Evolutionary conservation across 2,329 filamentous ascomycete genomes (phyloP).

Genomic region (Calonectria crousiana): DNA sequence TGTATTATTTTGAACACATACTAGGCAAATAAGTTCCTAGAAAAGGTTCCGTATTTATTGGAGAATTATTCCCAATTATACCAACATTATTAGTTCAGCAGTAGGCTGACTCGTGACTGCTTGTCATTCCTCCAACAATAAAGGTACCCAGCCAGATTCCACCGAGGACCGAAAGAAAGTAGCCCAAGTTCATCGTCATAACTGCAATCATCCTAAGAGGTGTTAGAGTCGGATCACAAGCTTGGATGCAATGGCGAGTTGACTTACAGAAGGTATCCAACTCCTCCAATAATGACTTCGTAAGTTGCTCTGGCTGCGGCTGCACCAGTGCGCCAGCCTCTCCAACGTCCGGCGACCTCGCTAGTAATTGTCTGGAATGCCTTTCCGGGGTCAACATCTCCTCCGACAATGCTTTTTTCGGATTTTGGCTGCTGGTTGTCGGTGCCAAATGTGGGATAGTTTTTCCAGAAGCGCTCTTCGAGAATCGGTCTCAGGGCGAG

Average conservation of each 20-base stretch:
- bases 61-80: neutral
- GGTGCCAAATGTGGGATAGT: neutral
- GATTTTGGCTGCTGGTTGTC: neutral
- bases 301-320: neutral
- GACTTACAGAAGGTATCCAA: conserved; percentile 1
- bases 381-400: neutral
- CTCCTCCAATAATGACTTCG: neutral
- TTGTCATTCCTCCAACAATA: neutral
- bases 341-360: neutral
- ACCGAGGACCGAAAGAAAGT: neutral
- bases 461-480: neutral
- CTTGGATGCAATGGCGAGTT: too few species aligned
- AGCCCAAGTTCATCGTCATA: conserved; percentile 11
- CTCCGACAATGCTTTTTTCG: neutral
- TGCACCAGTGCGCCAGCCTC: neutral
- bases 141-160: conserved; percentile 10
- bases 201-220: neutral
- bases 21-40: neutral
- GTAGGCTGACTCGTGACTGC: neutral
- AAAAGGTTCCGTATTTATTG: neutral
- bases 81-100: neutral
- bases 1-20: neutral
- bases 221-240: neutral
- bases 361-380: neutral
- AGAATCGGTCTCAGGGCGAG: neutral